Percentiles rank a stretch among this genome's conserved stretches.
Conservation (phyloP, 2,329 filamentous ascomycete genomes). For the Epichloe typhina region DNA sequence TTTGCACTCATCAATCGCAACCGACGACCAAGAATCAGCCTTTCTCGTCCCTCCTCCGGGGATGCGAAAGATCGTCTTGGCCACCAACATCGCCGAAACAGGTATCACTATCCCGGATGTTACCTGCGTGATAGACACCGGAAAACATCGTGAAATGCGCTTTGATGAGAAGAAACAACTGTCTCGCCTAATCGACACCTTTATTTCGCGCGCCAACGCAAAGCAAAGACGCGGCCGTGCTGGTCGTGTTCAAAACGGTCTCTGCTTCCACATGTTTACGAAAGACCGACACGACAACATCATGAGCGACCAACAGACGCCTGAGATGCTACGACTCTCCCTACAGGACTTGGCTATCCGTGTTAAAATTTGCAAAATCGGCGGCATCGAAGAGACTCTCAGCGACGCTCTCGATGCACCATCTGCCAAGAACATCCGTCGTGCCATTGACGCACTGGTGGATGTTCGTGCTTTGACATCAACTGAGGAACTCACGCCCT, state of each 20-base stretch:
- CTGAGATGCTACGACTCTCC: conserved; percentile 88
- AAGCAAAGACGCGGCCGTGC: conserved; percentile 90
- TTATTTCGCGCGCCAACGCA: conserved; percentile 89
- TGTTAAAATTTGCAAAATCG: conserved; percentile 94
- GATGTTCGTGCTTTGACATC: conserved; percentile 82
- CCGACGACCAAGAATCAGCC: conserved; percentile 88
- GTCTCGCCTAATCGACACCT: conserved; percentile 81
- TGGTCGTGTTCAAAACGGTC: conserved; percentile 84
- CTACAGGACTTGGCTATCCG: conserved; percentile 90
- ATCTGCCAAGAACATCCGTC: conserved; percentile 79
- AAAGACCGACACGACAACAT: conserved; percentile 72
- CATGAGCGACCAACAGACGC: conserved; percentile 87
- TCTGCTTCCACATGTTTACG: conserved; percentile 95
- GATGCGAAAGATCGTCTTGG: conserved; percentile 81
- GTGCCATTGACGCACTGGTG: conserved; percentile 82
- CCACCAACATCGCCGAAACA: conserved; percentile 96
- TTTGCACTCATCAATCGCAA: conserved; percentile 88
- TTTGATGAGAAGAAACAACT: conserved; percentile 90
- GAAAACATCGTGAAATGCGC: conserved; percentile 94
- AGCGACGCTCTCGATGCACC: conserved; percentile 82
- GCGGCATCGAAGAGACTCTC: conserved; percentile 82
- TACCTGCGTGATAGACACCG: conserved; percentile 90
- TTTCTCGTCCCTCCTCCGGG: conserved; percentile 76
- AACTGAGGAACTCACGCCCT: conserved; percentile 69
- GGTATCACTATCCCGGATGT: conserved; percentile 98